A percentile compares a stretch with the other conserved stretches of the same genome.
phyloP scores from a whole-genome alignment of 331 rosid genomes.

The Malus hybrid region DNA sequence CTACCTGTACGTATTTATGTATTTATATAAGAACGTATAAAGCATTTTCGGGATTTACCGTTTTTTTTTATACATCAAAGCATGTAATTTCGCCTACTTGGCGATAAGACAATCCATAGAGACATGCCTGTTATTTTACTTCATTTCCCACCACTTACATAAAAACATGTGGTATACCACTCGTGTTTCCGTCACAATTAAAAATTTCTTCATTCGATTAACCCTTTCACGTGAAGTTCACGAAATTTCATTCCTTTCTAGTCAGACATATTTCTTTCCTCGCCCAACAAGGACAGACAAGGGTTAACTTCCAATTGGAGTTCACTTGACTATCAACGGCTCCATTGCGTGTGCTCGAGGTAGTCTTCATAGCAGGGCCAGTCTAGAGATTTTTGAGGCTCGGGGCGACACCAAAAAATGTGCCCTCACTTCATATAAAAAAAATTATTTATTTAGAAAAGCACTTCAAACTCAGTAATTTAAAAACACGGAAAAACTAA shows the following conservation, averaged over 20 bases:
- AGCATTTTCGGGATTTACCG: neutral
- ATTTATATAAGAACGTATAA: slow-evolving; percentile 7
- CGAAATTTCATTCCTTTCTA: neutral
- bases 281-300: neutral
- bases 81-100: slow-evolving; percentile 1
- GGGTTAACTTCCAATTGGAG: no score
- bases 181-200: no score
- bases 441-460: no score
- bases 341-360: no score
- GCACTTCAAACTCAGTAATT: no score
- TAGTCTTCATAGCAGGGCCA: no score
- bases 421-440: no score
- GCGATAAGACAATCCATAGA: neutral
- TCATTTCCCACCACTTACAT: neutral
- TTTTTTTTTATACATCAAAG: neutral
- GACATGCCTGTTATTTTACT: neutral
- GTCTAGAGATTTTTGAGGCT: no score
- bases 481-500: no score
- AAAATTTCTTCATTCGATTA: neutral
- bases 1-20: slow-evolving; percentile 5
- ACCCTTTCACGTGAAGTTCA: neutral
- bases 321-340: no score
- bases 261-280: neutral
- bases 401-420: no score
- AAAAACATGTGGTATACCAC: neutral